These are phyloP conservation scores for Metrosideros polymorpha DNA, from an alignment of 441 rosid species.

Conservation along the genomic window DNA sequence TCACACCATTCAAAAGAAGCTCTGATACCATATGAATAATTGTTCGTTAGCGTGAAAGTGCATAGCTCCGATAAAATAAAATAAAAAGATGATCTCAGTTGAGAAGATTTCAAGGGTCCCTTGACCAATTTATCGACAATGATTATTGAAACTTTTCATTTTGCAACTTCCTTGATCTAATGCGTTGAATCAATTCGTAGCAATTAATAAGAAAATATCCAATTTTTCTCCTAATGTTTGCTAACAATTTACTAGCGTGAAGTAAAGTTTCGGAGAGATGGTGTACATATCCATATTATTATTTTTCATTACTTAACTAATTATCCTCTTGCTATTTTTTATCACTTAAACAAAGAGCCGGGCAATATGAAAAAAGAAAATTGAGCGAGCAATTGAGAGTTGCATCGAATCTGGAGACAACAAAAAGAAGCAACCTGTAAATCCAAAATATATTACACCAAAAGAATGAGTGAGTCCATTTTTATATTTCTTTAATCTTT, in stretches of 20 bases:
- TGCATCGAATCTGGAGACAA: background rate
- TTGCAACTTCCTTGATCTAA: background rate
- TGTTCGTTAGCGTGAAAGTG: background rate
- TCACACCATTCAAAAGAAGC: background rate
- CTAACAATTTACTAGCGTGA: background rate
- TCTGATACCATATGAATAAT: background rate
- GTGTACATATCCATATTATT: background rate
- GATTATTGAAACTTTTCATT: background rate
- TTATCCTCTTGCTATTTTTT: background rate
- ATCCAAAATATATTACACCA: background rate
- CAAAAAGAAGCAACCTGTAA: background rate
- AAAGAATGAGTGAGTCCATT: background rate
- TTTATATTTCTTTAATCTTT: background rate
- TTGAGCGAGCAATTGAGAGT: background rate
- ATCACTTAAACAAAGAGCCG: background rate
- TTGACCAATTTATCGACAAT: background rate
- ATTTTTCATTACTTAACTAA: background rate
- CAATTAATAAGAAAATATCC: background rate
- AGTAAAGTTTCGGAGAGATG: background rate
- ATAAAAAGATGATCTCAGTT: background rate
- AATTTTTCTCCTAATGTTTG: background rate
- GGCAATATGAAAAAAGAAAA: background rate
- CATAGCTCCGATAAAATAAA: too few relatives aligned
- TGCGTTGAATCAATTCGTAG: background rate
- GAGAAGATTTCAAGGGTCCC: background rate